Percentiles rank a stretch among this genome's conserved stretches.
Conservation (phyloP, 495 filamentous ascomycete genomes). For the Sphaerosporella brunnea region DNA sequence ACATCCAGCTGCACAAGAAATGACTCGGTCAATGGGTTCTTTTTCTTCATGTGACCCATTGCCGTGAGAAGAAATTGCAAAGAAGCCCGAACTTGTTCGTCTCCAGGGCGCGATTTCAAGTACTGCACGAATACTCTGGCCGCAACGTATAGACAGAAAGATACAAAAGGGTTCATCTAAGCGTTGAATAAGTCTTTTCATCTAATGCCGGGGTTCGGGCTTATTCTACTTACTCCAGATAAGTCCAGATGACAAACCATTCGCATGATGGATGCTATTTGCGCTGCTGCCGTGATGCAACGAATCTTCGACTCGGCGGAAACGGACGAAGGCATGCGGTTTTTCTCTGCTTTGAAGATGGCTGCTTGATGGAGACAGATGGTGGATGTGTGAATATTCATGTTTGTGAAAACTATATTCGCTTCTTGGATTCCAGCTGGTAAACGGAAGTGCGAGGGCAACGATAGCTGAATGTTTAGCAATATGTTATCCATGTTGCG, state of each 20-base stretch:
- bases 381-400: constrained; percentile 89
- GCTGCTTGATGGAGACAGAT: constrained; percentile 96
- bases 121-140: constrained; percentile 93
- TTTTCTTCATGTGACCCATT: constrained; percentile 71
- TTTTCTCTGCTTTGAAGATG: constrained; percentile 90
- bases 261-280: constrained; percentile 92
- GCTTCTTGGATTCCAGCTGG: constrained; percentile 62
- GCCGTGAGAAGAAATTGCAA: constrained; percentile 76
- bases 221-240: constrained; percentile 52
- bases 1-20: constrained; percentile 90
- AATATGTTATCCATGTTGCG: constrained; percentile 77
- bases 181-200: no score
- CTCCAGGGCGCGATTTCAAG: constrained; percentile 70
- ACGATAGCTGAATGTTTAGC: constrained; percentile 61
- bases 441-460: constrained; percentile 69
- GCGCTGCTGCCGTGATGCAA: constrained; percentile 82
- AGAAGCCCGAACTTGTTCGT: constrained; percentile 63
- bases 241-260: constrained; percentile 85
- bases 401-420: constrained; percentile 88
- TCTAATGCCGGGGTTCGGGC: no score
- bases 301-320: constrained; percentile 76
- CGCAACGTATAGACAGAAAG: constrained; percentile 88
- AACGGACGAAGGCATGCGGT: constrained; percentile 57
- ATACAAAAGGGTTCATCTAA: constrained; percentile 91
- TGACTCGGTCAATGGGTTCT: constrained; percentile 84